phyloP scores from a whole-genome alignment of 116 monocot genomes.

The Posidonia oceanica region DNA sequence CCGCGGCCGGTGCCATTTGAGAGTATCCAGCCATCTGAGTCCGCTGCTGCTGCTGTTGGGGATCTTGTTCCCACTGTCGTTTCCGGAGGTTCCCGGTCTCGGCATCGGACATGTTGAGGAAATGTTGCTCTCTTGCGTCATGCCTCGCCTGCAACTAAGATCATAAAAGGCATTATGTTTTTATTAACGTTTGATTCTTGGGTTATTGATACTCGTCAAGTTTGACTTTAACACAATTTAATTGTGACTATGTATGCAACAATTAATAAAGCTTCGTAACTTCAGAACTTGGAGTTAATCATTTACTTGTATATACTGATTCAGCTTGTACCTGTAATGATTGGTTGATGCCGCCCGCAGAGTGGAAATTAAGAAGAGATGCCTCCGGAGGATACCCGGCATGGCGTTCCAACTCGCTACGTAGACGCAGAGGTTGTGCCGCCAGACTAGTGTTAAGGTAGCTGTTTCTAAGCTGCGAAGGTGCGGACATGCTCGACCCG shows the following conservation, averaged over 20 bases:
- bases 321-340: slow-evolving; percentile 6
- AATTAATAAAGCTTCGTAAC: no score
- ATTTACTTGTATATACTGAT: neutral
- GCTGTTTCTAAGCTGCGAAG: slow-evolving; percentile 30
- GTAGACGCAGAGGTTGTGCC: slow-evolving; percentile 13
- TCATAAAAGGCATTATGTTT: neutral
- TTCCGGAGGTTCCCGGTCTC: slow-evolving; percentile 21
- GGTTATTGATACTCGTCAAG: no score
- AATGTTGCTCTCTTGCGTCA: slow-evolving; percentile 4
- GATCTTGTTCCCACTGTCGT: slow-evolving; percentile 39
- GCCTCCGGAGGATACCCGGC: neutral
- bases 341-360: slow-evolving; percentile 12
- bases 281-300: neutral
- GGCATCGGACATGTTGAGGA: slow-evolving; percentile 14
- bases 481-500: slow-evolving; percentile 51
- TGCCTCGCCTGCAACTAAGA: slow-evolving; percentile 5
- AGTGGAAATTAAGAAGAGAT: slow-evolving; percentile 37
- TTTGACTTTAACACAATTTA: no score
- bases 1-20: slow-evolving; percentile 7
- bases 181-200: neutral
- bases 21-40: slow-evolving; percentile 48
- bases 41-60: slow-evolving; percentile 21
- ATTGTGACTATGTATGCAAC: no score
- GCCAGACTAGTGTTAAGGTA: slow-evolving; percentile 17
- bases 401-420: slow-evolving; percentile 10